These are phyloP conservation scores for Rubia tinctorum DNA, from an alignment of 305 asterid genomes.

Conservation along the genomic window DNA sequence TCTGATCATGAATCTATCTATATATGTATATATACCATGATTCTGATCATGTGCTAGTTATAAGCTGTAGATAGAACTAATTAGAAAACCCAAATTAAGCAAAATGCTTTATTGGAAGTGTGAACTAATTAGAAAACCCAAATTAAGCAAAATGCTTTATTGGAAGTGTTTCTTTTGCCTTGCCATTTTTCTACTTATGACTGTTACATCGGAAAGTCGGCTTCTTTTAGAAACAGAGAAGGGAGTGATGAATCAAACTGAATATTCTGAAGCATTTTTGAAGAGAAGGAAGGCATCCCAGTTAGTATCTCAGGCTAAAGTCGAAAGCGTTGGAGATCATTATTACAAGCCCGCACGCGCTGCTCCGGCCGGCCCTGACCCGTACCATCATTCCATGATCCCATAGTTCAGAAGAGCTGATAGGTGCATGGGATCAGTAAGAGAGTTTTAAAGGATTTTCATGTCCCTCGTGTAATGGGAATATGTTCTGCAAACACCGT, in stretches of 20 bases:
- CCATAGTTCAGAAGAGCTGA: background rate
- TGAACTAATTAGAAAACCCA: background rate
- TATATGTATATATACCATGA: too few relatives aligned
- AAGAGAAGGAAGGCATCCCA: slow-evolving; percentile 9
- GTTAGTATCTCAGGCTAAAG: background rate
- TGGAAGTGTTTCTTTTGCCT: slow-evolving; percentile 25
- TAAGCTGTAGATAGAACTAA: slow-evolving; percentile 22
- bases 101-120: slow-evolving; percentile 28
- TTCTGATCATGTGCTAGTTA: background rate
- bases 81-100: background rate
- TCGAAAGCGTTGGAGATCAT: background rate
- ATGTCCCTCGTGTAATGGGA: background rate
- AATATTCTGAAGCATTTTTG: slow-evolving; percentile 28
- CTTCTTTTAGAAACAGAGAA: background rate
- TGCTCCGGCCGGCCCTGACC: slow-evolving; percentile 53
- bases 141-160: slow-evolving; percentile 20
- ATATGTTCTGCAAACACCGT: too few relatives aligned
- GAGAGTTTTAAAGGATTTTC: background rate
- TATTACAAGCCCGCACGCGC: slow-evolving; percentile 25
- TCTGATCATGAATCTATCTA: too few relatives aligned
- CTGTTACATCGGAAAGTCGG: slow-evolving; percentile 20
- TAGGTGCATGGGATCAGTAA: background rate
- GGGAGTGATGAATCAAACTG: slow-evolving; percentile 4
- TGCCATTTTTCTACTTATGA: slow-evolving; percentile 21
- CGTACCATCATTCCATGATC: slow-evolving; percentile 31